Percentiles rank a stretch among this genome's conserved stretches.
These are phyloP conservation scores for Monosporascus sp. DNA, from an alignment of 2,329 filamentous ascomycete genomes.

Conservation along the genomic window DNA sequence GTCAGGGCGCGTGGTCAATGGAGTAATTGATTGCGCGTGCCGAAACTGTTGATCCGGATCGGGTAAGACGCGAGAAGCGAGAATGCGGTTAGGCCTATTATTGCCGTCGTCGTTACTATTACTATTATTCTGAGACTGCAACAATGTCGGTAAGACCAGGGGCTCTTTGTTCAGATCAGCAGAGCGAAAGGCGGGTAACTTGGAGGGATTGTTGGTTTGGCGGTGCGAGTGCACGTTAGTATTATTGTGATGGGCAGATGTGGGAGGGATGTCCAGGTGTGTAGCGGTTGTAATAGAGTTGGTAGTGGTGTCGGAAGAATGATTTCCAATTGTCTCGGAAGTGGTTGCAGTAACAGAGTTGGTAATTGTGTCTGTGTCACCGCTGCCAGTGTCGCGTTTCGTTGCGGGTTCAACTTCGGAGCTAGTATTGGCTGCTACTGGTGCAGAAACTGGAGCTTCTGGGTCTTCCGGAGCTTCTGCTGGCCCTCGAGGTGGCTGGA, in stretches of 20 bases:
- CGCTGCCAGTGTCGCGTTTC: neutral
- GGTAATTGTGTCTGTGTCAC: neutral
- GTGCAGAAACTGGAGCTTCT: neutral
- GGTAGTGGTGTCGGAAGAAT: neutral
- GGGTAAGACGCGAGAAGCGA: slow-evolving; percentile 37
- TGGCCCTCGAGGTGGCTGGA: too few species aligned
- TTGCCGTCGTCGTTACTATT: neutral
- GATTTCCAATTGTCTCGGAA: too few species aligned
- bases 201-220: slow-evolving; percentile 49
- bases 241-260: slow-evolving; percentile 9
- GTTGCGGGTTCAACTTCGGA: neutral
- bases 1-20: slow-evolving; percentile 14
- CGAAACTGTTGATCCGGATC: slow-evolving; percentile 21
- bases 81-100: slow-evolving; percentile 22
- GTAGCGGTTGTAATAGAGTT: neutral
- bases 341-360: neutral
- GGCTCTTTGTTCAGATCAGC: slow-evolving; percentile 40
- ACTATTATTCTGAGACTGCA: slow-evolving; percentile 24
- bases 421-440: neutral
- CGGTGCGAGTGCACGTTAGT: slow-evolving; percentile 40
- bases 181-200: slow-evolving; percentile 50
- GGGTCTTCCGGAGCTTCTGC: too few species aligned
- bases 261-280: neutral
- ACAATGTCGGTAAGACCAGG: slow-evolving; percentile 28
- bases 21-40: slow-evolving; percentile 18